Evolutionary conservation across 208 protist species (phyloP).

Genomic region (Leptomonas pyrrhocoris): DNA sequence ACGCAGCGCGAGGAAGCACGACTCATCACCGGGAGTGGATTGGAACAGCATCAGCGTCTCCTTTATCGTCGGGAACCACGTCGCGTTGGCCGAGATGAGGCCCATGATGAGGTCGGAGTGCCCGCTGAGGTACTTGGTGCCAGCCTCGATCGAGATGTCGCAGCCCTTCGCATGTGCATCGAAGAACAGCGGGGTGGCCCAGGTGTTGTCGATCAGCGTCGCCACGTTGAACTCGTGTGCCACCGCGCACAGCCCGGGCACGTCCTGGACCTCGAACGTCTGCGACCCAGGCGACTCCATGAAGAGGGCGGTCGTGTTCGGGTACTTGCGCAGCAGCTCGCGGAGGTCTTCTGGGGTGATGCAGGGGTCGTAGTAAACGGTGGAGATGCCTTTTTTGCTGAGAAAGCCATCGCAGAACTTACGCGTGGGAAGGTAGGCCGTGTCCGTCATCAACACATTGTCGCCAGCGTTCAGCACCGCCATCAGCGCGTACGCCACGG

Average conservation of each 20-base stretch:
- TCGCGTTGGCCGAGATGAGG: slow-evolving; percentile 34
- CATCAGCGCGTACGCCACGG: slow-evolving; percentile 36
- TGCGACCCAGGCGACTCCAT: slow-evolving; percentile 38
- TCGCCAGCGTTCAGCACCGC: slow-evolving; percentile 26
- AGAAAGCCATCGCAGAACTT: slow-evolving; percentile 36
- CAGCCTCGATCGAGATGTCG: slow-evolving; percentile 45
- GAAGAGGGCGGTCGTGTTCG: slow-evolving; percentile 35
- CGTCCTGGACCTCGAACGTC: slow-evolving; percentile 41
- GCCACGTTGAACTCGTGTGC: slow-evolving; percentile 23
- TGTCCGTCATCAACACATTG: slow-evolving; percentile 38
- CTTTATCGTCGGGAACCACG: slow-evolving; percentile 30
- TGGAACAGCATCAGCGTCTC: slow-evolving; percentile 24
- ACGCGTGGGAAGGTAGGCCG: slow-evolving; percentile 34
- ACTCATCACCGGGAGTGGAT: slow-evolving; percentile 36
- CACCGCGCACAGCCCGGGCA: slow-evolving; percentile 29
- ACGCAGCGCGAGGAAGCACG: slow-evolving; percentile 39
- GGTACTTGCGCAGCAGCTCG: slow-evolving; percentile 29
- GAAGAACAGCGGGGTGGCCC: slow-evolving; percentile 43
- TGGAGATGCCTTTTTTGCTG: slow-evolving; percentile 27
- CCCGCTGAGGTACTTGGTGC: slow-evolving; percentile 43
- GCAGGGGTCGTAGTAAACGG: slow-evolving; percentile 40
- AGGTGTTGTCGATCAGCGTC: slow-evolving; percentile 40
- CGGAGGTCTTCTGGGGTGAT: slow-evolving; percentile 35
- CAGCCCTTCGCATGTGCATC: slow-evolving; percentile 36
- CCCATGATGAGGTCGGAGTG: slow-evolving; percentile 44